Conservation (phyloP, 1,139 yeast genomes). For the Trichomonascaceae sp. region DNA sequence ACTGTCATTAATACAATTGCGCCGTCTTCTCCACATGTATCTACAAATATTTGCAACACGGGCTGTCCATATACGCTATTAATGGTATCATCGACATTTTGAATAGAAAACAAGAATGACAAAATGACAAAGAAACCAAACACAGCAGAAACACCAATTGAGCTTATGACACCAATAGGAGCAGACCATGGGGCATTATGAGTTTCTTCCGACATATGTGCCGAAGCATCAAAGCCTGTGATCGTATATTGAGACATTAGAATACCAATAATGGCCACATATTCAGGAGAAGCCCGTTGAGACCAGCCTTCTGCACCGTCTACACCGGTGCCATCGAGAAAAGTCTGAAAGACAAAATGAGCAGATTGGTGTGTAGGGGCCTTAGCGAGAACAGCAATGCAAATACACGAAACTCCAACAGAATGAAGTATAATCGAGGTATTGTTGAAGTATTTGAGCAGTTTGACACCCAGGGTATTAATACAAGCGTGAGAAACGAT, state of each 20-base stretch:
- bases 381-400: constrained; percentile 33
- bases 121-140: constrained; percentile 58
- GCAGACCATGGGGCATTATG: constrained; percentile 56
- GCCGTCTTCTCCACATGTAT: constrained; percentile 43
- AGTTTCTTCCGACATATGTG: constrained; percentile 69
- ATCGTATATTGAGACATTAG: constrained; percentile 69
- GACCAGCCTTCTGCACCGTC: constrained; percentile 46
- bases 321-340: constrained; percentile 29
- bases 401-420: constrained; percentile 48
- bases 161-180: constrained; percentile 58
- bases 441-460: constrained; percentile 55
- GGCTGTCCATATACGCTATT: constrained; percentile 59
- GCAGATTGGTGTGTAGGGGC: constrained; percentile 29
- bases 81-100: constrained; percentile 45
- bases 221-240: constrained; percentile 71
- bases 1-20: constrained; percentile 54
- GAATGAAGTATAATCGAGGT: constrained; percentile 53
- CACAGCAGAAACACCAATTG: constrained; percentile 52
- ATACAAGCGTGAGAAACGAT: constrained; percentile 41
- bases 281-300: constrained; percentile 9
- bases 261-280: constrained; percentile 47
- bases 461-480: constrained; percentile 46
- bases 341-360: constrained; percentile 27
- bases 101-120: constrained; percentile 59
- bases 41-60: constrained; percentile 52